Base-by-base conservation (phyloP, 2,329 filamentous ascomycete species). In the Talaromyces sp. region DNA sequence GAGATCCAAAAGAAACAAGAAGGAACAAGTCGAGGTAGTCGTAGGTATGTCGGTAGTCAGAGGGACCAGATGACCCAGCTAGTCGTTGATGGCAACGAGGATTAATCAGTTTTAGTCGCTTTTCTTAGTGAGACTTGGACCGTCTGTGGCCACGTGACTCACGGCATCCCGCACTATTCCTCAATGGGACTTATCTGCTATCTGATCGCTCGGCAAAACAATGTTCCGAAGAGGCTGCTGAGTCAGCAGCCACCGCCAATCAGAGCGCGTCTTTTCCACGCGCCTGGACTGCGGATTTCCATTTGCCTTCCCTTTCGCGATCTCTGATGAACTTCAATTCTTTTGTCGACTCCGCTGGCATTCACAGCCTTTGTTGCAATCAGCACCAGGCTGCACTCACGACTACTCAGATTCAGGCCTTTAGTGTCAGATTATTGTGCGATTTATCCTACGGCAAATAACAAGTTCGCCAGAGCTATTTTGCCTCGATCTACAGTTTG, bases 181-280 rank as follows among this genome's bases (percentile, higher is more conserved):
- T 5, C 33, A 53, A 17, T n/a, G 2, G 45, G 28, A 19, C 45
- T 48, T 48, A 28, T 28, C 25, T 17, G 28, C 25, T 48, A 48
- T 48, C 45, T 19, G 45, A 48, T 48, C n/a, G 3, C 9, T 31
- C 51, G 57, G 51, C 19, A 22, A 36, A 59, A 43, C 33, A 33
- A 56, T 59, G 53, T 59, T 59, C 57, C 57, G 25, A 11, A 9
- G 28, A 3, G 1, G 2, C 11, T 17, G 61, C 61, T 74, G 63
- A 74, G 58, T 71, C 66, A 73, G 28, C 43, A 9, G 2, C n/a
- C 7, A 53, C 37, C 19, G 37, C 73, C 73, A 75, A 75, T 74
- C 64, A 72, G 65, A 61, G 69, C 72, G 71, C 68, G 62, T 48
- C 57, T 56, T 52, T 58, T 59, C 64, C 63, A 65, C 66, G 64